Evolutionary conservation across 2,329 filamentous ascomycete genomes (phyloP).

Genomic region (Ambrosiella xylebori): DNA sequence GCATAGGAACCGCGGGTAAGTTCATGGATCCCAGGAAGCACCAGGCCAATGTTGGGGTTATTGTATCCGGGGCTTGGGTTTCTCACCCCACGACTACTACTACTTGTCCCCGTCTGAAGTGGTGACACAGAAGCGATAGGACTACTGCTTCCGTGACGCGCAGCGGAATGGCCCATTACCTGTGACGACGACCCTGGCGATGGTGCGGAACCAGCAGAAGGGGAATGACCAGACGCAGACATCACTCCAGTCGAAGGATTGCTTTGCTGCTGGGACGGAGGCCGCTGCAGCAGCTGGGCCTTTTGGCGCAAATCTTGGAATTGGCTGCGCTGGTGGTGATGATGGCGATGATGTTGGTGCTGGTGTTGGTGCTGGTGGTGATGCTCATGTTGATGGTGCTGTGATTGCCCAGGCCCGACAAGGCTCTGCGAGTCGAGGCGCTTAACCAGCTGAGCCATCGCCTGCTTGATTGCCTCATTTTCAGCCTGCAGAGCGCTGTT

Average conservation of each 20-base stretch:
- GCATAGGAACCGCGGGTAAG: background rate
- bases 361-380: slow-evolving; percentile 9
- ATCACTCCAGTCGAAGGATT: too few species aligned
- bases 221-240: background rate
- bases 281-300: background rate
- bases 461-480: slow-evolving; percentile 53
- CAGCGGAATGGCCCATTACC: background rate
- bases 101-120: background rate
- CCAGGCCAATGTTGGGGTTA: background rate
- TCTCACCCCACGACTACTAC: background rate
- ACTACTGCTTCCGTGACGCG: background rate
- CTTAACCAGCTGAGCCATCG: slow-evolving; percentile 18
- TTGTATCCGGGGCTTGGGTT: background rate
- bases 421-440: slow-evolving; percentile 9
- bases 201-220: background rate
- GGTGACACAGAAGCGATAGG: background rate
- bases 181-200: background rate
- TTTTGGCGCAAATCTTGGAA: background rate
- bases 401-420: background rate
- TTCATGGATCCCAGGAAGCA: slow-evolving; percentile 3
- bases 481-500: slow-evolving; percentile 65
- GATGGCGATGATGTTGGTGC: background rate
- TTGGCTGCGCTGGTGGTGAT: background rate
- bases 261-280: too few species aligned
- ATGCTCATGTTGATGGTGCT: slow-evolving; percentile 8